Percentiles rank a stretch among this genome's conserved stretches.
Conservation (phyloP, 495 filamentous ascomycete genomes). For the Melanomma pulvis-pyrius region DNA sequence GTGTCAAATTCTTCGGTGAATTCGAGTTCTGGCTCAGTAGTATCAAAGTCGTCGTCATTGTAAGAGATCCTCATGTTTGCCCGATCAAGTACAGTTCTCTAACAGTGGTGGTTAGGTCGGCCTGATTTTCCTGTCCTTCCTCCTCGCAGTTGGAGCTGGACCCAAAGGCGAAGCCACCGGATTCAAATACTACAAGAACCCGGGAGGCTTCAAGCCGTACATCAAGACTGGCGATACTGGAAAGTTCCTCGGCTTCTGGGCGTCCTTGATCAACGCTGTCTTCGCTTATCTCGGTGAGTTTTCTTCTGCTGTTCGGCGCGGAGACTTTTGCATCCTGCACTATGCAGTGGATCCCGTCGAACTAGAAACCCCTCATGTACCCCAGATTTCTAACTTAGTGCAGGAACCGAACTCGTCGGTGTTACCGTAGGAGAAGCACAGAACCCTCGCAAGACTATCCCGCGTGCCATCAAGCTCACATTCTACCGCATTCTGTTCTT, state of each 20-base stretch:
- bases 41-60: constrained; percentile 43
- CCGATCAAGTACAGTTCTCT: neutral
- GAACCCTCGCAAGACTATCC: constrained; percentile 46
- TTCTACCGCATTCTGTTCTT: constrained; percentile 49
- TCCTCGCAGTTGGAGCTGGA: constrained; percentile 76
- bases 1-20: constrained; percentile 74
- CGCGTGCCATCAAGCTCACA: constrained; percentile 46
- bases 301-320: neutral
- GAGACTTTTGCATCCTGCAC: neutral
- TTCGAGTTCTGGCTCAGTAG: constrained; percentile 78
- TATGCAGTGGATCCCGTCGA: neutral
- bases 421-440: constrained; percentile 58
- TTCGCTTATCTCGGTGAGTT: constrained; percentile 37
- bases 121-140: constrained; percentile 59
- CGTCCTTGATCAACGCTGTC: constrained; percentile 36
- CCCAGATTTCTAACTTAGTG: neutral
- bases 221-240: constrained; percentile 25
- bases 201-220: constrained; percentile 42
- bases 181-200: constrained; percentile 37
- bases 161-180: constrained; percentile 70
- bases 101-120: constrained; percentile 18
- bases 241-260: constrained; percentile 37
- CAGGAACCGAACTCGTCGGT: constrained; percentile 80
- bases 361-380: neutral
- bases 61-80: neutral